phyloP scores from a whole-genome alignment of 768 basidiomycete genomes.

The Multifurca ochricompacta region DNA sequence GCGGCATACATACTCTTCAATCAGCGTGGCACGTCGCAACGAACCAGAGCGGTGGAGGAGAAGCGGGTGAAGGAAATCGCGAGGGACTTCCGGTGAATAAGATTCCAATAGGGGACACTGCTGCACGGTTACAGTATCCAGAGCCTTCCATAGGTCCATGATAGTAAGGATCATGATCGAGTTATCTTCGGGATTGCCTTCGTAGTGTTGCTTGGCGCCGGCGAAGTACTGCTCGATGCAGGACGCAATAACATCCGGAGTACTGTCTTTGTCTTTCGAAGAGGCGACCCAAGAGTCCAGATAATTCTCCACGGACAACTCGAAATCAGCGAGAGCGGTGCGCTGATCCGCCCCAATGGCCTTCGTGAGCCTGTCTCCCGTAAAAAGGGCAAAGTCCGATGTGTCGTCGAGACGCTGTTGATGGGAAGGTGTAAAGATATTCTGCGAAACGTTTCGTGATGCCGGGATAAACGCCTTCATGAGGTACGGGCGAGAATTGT shows the following conservation, averaged over 20 bases:
- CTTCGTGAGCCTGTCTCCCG: background rate
- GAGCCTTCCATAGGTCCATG: constrained; percentile 41
- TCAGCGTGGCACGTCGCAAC: background rate
- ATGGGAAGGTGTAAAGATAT: background rate
- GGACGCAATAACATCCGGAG: background rate
- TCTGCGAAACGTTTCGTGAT: background rate
- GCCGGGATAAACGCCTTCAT: background rate
- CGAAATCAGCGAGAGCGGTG: constrained; percentile 8
- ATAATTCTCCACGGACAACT: background rate
- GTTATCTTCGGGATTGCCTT: constrained; percentile 16
- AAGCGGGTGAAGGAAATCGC: constrained; percentile 32
- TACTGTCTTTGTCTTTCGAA: background rate
- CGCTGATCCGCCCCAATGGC: background rate
- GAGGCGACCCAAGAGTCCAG: background rate
- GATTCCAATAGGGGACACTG: constrained; percentile 33
- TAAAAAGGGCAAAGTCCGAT: background rate
- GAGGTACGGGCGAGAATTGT: background rate
- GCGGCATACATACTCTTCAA: constrained; percentile 8
- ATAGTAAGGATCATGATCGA: constrained; percentile 38
- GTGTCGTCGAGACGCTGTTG: background rate
- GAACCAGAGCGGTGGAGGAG: constrained; percentile 29
- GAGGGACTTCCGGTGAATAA: constrained; percentile 41
- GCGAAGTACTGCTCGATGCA: constrained; percentile 10
- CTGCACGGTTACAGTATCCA: constrained; percentile 34
- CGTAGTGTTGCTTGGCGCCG: background rate